These are phyloP conservation scores for Sphagnum contortum DNA, from an alignment of 225 moss, liverwort and hornwort species.

Conservation along the genomic window DNA sequence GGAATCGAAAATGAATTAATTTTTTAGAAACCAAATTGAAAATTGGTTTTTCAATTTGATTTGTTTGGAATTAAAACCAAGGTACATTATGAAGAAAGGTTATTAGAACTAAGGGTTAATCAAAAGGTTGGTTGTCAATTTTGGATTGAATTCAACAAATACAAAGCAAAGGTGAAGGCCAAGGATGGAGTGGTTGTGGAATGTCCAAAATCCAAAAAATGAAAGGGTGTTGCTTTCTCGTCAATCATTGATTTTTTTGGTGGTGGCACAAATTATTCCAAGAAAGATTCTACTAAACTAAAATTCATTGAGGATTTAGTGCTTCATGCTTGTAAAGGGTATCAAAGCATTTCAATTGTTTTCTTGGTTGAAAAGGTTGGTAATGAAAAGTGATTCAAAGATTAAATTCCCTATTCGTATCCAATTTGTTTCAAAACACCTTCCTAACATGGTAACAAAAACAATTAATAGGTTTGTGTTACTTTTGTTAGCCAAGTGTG, in stretches of 20 bases:
- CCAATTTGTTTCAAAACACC: neutral
- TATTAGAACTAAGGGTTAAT: no score
- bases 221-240: neutral
- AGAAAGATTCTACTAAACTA: no score
- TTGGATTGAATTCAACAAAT: neutral
- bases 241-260: neutral
- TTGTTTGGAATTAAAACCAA: no score
- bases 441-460: neutral
- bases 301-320: neutral
- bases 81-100: no score
- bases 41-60: no score
- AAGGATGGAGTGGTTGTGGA: neutral
- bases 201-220: neutral
- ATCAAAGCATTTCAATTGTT: neutral
- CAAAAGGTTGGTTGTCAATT: no score
- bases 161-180: neutral
- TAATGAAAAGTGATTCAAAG: neutral
- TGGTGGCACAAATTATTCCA: no score
- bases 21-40: no score
- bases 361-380: neutral
- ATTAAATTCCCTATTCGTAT: neutral
- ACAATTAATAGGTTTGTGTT: neutral
- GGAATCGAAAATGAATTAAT: no score
- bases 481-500: neutral
- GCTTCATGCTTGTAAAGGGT: neutral